Evolutionary conservation across 2,329 filamentous ascomycete genomes (phyloP).

Genomic region (Aspergillus pseudoterreus): DNA sequence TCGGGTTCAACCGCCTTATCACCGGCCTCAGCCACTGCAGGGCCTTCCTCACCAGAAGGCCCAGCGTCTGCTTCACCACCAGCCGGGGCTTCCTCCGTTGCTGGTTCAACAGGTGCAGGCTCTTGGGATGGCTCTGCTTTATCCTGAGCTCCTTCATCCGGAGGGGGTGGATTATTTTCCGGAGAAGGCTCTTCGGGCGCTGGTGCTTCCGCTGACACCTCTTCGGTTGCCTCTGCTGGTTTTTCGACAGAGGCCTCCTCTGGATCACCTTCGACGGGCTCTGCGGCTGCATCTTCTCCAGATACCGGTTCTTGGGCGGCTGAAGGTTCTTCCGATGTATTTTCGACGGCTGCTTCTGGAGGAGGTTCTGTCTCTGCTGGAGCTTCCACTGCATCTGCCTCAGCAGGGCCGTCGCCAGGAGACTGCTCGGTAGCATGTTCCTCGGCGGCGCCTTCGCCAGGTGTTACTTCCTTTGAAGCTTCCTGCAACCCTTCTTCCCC

Average conservation of each 20-base stretch:
- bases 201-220: too few relatives aligned
- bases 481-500: constrained; percentile 8
- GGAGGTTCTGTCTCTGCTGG: neutral
- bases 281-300: neutral
- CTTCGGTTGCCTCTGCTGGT: too few relatives aligned
- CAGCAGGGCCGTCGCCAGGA: neutral
- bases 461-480: constrained; percentile 2
- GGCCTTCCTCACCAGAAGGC: neutral
- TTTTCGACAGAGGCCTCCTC: too few relatives aligned
- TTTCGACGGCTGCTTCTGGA: neutral
- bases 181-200: too few relatives aligned
- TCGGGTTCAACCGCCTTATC: neutral
- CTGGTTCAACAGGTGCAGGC: neutral
- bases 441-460: neutral
- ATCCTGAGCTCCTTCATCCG: neutral
- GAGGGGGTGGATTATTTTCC: neutral
- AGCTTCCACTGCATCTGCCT: neutral
- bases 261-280: neutral
- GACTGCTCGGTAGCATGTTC: constrained; percentile 10
- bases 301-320: neutral
- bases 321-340: neutral
- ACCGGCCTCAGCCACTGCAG: neutral
- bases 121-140: neutral
- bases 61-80: neutral
- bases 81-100: neutral